Base-by-base conservation (phyloP, 2,329 filamentous ascomycete species). In the Penicillium olsonii region DNA sequence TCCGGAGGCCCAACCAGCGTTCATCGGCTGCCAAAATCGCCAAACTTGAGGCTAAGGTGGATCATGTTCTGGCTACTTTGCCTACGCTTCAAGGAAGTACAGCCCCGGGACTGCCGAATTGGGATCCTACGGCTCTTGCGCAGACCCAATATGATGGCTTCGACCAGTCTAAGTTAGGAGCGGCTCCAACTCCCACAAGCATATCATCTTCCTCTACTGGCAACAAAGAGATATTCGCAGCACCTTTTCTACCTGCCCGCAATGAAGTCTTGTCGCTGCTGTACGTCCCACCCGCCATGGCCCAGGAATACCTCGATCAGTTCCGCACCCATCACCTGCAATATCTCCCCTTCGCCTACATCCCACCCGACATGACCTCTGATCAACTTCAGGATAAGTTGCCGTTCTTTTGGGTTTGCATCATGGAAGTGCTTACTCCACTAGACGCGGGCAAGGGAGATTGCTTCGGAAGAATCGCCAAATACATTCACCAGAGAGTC, bases 361-460 rank as follows among this genome's bases (percentile, higher is more conserved):
- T 67, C 17, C 56, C 55, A 7, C 31, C 52, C 4, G 46, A 56
- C 35, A 41, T 63, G 9, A 67, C 57, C 11, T 59, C 63, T 11
- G 47, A 57, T 14, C 50, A 60, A 38, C 48, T 75, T 2, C 66
- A 64, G 12, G 43, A 53, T 6, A 55, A 70, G 12, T 60, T 64
- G 37, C 72, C 72, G 1, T 74, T 74, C 22, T 50, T 73, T 8
- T 75, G 71, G 71, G 49, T 71, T 15, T 67, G 67, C 11, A 66
- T 74, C 12, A 71, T 73, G 65, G 62, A 66, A 0, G 54, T 73
- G 5, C 50, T 55, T 1, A 55, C 60, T 2, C 64, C 55, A 11
- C 49, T 45, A 1, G 39, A 47, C 4, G 19, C 45, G 8, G 43
- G 53, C 20, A 54, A 59, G 31, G 54, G 61, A 0, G 22, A 33